Conservation (phyloP, 208 protist genomes). For the Zelonia costaricensis region DNA sequence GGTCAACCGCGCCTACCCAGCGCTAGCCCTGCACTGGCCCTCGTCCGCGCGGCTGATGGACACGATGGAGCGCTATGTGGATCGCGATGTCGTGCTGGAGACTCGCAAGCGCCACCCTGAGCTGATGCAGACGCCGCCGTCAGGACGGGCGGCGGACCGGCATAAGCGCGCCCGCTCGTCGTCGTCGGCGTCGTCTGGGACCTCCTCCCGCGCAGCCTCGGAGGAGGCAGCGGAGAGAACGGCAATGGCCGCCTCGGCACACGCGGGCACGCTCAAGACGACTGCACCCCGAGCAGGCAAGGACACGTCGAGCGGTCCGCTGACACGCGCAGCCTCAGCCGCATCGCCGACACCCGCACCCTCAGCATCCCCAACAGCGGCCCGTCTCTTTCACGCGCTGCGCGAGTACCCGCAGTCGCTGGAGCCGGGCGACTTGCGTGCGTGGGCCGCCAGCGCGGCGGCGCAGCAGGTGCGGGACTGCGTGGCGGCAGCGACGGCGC, state of each 20-base stretch:
- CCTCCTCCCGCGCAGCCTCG: slow-evolving; percentile 4
- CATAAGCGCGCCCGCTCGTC: slow-evolving; percentile 15
- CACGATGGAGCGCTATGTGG: slow-evolving; percentile 37
- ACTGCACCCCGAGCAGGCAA: no score
- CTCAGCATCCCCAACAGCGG: background rate
- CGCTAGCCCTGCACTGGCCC: slow-evolving; percentile 30
- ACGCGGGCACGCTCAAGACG: no score
- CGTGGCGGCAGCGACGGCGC: slow-evolving; percentile 8
- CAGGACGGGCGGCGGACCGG: background rate
- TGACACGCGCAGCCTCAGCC: no score
- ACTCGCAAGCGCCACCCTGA: slow-evolving; percentile 31
- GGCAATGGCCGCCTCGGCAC: no score
- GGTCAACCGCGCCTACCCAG: slow-evolving; percentile 54
- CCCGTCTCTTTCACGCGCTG: slow-evolving; percentile 18
- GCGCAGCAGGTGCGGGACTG: slow-evolving; percentile 10
- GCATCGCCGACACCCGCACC: background rate
- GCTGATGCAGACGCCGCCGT: no score
- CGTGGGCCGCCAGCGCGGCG: slow-evolving; percentile 6
- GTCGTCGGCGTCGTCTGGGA: no score
- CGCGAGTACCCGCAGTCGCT: slow-evolving; percentile 28
- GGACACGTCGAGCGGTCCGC: no score
- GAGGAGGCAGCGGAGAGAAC: background rate
- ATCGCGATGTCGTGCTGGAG: slow-evolving; percentile 34
- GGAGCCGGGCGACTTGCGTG: slow-evolving; percentile 22
- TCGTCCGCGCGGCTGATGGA: slow-evolving; percentile 20